phyloP scores from a whole-genome alignment of 805 yeast species.

The Martiniozyma abietophila region DNA sequence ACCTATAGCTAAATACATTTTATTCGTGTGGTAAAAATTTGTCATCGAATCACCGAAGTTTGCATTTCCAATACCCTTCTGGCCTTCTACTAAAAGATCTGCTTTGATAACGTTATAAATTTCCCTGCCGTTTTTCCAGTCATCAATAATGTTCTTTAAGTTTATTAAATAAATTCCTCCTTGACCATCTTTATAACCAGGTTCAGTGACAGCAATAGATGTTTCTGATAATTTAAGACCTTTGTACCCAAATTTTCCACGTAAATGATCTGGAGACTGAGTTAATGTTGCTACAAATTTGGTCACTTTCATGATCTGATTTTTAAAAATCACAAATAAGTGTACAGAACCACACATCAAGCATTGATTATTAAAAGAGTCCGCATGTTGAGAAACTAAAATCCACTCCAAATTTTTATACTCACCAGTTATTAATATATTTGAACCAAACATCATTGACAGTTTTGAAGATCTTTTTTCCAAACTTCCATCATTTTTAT shows the following conservation, averaged over 20 bases:
- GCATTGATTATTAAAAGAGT: slow-evolving; percentile 19
- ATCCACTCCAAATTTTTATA: slow-evolving; percentile 18
- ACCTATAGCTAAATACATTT: slow-evolving; percentile 29
- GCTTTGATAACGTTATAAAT: neutral
- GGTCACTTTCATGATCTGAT: slow-evolving; percentile 8
- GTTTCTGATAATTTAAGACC: slow-evolving; percentile 11
- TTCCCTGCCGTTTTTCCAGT: neutral
- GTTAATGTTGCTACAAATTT: slow-evolving; percentile 12
- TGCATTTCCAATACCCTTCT: slow-evolving; percentile 25
- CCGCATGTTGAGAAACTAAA: slow-evolving; percentile 24
- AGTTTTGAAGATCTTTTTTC: slow-evolving; percentile 16
- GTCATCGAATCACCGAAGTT: slow-evolving; percentile 37
- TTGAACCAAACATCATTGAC: slow-evolving; percentile 23
- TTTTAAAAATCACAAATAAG: slow-evolving; percentile 13
- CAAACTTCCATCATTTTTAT: neutral
- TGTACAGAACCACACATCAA: slow-evolving; percentile 34
- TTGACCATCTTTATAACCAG: slow-evolving; percentile 25
- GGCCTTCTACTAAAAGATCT: slow-evolving; percentile 17
- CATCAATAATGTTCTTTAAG: slow-evolving; percentile 13
- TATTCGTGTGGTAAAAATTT: slow-evolving; percentile 14
- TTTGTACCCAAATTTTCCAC: slow-evolving; percentile 17
- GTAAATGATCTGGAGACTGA: neutral
- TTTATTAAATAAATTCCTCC: slow-evolving; percentile 40
- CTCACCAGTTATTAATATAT: slow-evolving; percentile 19
- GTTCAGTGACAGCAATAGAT: slow-evolving; percentile 29